Conservation (phyloP, 257 asterid genomes). For the Rhazya stricta region DNA sequence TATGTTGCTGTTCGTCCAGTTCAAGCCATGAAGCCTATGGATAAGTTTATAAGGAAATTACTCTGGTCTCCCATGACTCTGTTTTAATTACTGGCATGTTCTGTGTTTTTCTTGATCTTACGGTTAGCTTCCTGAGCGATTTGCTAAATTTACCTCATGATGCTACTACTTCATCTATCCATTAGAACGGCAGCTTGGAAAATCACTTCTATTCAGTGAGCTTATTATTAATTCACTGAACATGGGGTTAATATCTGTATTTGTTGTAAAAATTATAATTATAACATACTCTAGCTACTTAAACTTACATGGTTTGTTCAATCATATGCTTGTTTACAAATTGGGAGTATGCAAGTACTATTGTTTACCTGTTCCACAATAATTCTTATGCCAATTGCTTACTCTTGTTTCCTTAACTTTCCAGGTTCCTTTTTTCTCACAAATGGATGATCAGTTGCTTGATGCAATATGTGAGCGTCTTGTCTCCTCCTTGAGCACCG, state of each 20-base stretch:
- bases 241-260: not conserved
- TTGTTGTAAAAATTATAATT: too few species aligned
- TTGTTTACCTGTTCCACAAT: not conserved
- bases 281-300: not conserved
- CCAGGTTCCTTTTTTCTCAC: slow-evolving; percentile 90
- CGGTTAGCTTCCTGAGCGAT: not conserved
- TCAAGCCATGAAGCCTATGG: not conserved
- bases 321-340: not conserved
- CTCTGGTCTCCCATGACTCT: not conserved
- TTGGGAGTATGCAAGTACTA: not conserved
- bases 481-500: slow-evolving; percentile 76
- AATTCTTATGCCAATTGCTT: not conserved
- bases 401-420: slow-evolving; percentile 1
- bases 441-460: slow-evolving; percentile 90
- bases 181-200: not conserved
- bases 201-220: not conserved
- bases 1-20: not conserved
- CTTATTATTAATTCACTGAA: not conserved
- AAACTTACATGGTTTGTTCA: not conserved
- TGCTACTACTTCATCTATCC: not conserved
- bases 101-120: not conserved
- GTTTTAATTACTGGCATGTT: not conserved
- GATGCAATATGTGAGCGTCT: slow-evolving; percentile 90
- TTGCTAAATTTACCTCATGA: not conserved
- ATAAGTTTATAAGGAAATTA: not conserved